A percentile compares a stretch with the other conserved stretches of the same genome.
These are phyloP conservation scores for Lanmaoa pseudosensibilis DNA, from an alignment of 768 basidiomycete genomes.

Conservation along the genomic window DNA sequence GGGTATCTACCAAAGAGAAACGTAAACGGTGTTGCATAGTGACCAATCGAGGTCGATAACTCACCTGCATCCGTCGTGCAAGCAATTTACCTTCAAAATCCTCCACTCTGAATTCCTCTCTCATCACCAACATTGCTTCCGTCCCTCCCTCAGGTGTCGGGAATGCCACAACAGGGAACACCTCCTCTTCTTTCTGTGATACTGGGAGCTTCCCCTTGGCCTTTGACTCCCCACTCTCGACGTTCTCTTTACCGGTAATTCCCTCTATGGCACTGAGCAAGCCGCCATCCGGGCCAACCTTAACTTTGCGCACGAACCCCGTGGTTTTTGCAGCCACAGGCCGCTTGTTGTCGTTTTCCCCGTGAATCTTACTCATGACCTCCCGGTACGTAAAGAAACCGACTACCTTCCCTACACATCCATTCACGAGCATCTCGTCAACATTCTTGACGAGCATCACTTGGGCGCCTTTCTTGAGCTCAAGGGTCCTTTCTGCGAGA, in stretches of 20 bases:
- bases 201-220: constrained; percentile 25
- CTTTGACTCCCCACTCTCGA: constrained; percentile 24
- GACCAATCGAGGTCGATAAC: background rate
- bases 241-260: constrained; percentile 38
- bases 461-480: constrained; percentile 62
- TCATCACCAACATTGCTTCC: constrained; percentile 48
- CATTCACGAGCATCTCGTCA: constrained; percentile 63
- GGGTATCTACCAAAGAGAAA: constrained; percentile 47
- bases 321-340: constrained; percentile 27
- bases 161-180: constrained; percentile 49
- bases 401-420: constrained; percentile 60
- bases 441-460: constrained; percentile 74
- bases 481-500: constrained; percentile 55
- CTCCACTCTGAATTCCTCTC: constrained; percentile 54
- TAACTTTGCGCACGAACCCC: constrained; percentile 38
- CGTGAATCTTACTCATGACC: constrained; percentile 15
- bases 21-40: background rate
- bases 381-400: constrained; percentile 44
- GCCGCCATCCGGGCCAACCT: constrained; percentile 31
- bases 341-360: constrained; percentile 29
- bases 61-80: constrained; percentile 47
- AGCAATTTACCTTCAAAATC: constrained; percentile 51
- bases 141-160: constrained; percentile 40
- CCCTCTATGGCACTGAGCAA: constrained; percentile 9
- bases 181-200: constrained; percentile 40